Base-by-base conservation (phyloP, 148 eudicot genomes). In the Vaccinium darrowii region DNA sequence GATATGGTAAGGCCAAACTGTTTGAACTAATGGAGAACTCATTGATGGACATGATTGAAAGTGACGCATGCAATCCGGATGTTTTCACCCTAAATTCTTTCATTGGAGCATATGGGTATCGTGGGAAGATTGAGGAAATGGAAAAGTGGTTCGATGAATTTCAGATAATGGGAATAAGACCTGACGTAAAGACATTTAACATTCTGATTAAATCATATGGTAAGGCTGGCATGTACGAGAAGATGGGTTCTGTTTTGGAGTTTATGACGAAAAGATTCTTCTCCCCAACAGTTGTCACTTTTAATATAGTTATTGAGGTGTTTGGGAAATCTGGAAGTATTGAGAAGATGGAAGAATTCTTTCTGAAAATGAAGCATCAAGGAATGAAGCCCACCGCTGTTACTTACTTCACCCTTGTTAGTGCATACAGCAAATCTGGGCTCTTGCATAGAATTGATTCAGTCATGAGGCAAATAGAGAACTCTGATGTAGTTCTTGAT, bases 141-240 rank as follows among this genome's bases (percentile, higher is more conserved):
- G 97, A 96, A 86, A 96, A 84, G 76, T 93, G 95, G 92, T 96
- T 89, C 83, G 94, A 94, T 69, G 97, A 96, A 82, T 96, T 94
- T 90, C 97, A 90, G 88, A 57, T 89, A 60, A 94, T 96, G 97
- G 95, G 98, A 84, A 86, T 96, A 81, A 86, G 60, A 54, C 97
- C 98, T 8, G 94, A 94, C 82, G 88, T 92, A 77, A 88, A 91
- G 89, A 93, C 97, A 33, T 94, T 92, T 63, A 96, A 96, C 84
- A 93, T 96, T 52, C 89, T 96, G 82, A 92, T 96, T 78, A 90
- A 88, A 87, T 94, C 99, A 81, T 96, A 93, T 33, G 99, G 99
- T 50, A 94, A 88, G 85, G 92, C 91, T n/a, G 90, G 89, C 23
- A 83, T 89, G 91, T 94, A 90, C 50, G 87, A 89, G 71, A 96